Percentiles rank a stretch among this genome's conserved stretches.
These are phyloP conservation scores for Chrysoporthe cubensis DNA, from an alignment of 2,329 filamentous ascomycete species.

Conservation along the genomic window DNA sequence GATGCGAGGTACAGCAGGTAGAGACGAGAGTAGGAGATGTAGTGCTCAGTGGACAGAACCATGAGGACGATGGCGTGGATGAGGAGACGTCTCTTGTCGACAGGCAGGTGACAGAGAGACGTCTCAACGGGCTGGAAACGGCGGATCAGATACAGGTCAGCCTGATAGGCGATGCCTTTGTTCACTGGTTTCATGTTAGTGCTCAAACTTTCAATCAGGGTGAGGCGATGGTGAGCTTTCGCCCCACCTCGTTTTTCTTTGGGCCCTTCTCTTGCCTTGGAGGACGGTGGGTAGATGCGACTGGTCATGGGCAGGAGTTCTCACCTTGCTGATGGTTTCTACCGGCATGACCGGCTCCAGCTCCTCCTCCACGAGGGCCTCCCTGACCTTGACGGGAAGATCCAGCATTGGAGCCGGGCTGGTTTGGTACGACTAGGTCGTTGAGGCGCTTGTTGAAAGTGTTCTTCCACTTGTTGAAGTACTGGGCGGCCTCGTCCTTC, in stretches of 20 bases:
- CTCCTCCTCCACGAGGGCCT: slow-evolving; percentile 35
- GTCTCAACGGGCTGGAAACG: slow-evolving; percentile 65
- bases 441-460: slow-evolving; percentile 71
- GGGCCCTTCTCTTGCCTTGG: slow-evolving; percentile 29
- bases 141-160: slow-evolving; percentile 49
- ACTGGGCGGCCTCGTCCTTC: slow-evolving; percentile 69
- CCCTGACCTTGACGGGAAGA: slow-evolving; percentile 35
- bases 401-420: slow-evolving; percentile 34
- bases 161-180: slow-evolving; percentile 43
- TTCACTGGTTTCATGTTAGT: slow-evolving; percentile 32
- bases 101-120: slow-evolving; percentile 60
- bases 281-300: not conserved
- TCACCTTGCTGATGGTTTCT: slow-evolving; percentile 26
- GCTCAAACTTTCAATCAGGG: not conserved
- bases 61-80: slow-evolving; percentile 75
- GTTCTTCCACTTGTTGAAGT: slow-evolving; percentile 82
- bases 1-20: slow-evolving; percentile 72
- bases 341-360: slow-evolving; percentile 9
- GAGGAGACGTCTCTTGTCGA: slow-evolving; percentile 67
- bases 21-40: slow-evolving; percentile 73
- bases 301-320: not conserved
- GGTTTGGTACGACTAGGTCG: slow-evolving; percentile 63
- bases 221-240: not conserved
- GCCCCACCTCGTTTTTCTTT: not conserved
- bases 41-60: slow-evolving; percentile 76